Conservation (phyloP, 2,329 filamentous ascomycete genomes). For the Keithomyces neogunnii region DNA sequence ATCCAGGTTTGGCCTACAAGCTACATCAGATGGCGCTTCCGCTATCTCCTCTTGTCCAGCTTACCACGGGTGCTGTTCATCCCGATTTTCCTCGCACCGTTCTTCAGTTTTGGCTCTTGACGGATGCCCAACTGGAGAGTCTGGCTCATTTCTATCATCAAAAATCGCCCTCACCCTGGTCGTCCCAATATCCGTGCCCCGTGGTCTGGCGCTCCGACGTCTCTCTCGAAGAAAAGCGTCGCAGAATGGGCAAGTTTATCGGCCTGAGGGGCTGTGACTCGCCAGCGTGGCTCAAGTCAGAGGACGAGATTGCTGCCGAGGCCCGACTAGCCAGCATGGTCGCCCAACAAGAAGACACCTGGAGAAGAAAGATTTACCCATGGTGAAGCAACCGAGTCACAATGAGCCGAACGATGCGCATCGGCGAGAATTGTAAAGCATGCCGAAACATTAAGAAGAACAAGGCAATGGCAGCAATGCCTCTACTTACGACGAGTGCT, state of each 20-base stretch:
- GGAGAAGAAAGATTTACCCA: slow-evolving; percentile 35
- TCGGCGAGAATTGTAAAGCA: not conserved
- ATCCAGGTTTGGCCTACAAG: slow-evolving; percentile 50
- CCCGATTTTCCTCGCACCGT: slow-evolving; percentile 57
- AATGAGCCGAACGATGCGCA: not conserved
- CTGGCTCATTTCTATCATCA: slow-evolving; percentile 70
- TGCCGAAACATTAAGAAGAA: not conserved
- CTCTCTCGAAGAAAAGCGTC: slow-evolving; percentile 57
- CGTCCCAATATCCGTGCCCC: slow-evolving; percentile 56
- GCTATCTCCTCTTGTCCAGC: slow-evolving; percentile 58
- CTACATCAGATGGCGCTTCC: slow-evolving; percentile 56
- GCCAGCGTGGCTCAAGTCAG: slow-evolving; percentile 28
- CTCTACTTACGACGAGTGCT: not conserved
- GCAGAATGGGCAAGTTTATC: slow-evolving; percentile 66
- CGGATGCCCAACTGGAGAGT: slow-evolving; percentile 59
- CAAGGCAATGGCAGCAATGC: slow-evolving; percentile 4
- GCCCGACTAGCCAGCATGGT: slow-evolving; percentile 28
- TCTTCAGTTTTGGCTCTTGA: slow-evolving; percentile 66
- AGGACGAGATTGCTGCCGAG: slow-evolving; percentile 40
- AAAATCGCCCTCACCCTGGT: slow-evolving; percentile 46
- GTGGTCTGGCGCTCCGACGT: slow-evolving; percentile 51
- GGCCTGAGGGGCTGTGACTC: slow-evolving; percentile 52
- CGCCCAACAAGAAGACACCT: slow-evolving; percentile 34
- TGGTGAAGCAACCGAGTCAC: slow-evolving; percentile 10
- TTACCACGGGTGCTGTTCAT: slow-evolving; percentile 53